Conservation (phyloP, 1,284 basidiomycete species). For the Polyporus tsugae region DNA sequence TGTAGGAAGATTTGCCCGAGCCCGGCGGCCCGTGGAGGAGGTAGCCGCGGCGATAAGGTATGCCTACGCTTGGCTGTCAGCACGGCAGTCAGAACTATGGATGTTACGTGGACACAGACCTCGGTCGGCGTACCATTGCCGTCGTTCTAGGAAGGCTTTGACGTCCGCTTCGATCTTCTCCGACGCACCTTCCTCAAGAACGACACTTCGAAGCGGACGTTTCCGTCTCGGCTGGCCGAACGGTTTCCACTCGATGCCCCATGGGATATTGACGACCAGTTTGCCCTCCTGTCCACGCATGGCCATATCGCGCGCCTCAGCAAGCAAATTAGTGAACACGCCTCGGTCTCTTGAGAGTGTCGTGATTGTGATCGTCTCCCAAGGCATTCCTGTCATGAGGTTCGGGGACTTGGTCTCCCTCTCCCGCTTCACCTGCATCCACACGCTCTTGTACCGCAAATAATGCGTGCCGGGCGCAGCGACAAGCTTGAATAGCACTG, state of each 20-base stretch:
- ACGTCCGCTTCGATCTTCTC: conserved; percentile 87
- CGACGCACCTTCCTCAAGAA: conserved; percentile 82
- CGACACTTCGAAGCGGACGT: conserved; percentile 91
- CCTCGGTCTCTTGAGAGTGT: conserved; percentile 87
- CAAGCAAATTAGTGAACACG: conserved; percentile 84
- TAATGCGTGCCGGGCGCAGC: conserved; percentile 97
- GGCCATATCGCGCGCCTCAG: conserved; percentile 90
- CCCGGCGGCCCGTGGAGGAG: conserved; percentile 96
- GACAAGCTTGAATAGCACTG: conserved; percentile 90
- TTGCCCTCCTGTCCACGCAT: conserved; percentile 91
- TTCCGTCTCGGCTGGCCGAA: conserved; percentile 94
- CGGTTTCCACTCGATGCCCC: conserved; percentile 96
- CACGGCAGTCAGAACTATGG: conserved; percentile 18
- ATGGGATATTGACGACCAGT: conserved; percentile 95
- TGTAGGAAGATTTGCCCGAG: conserved; percentile 98
- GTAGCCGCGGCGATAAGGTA: conserved; percentile 97
- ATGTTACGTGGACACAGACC: conserved; percentile 56
- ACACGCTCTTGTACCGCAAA: conserved; percentile 89
- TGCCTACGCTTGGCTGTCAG: conserved; percentile 66
- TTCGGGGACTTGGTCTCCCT: conserved; percentile 94
- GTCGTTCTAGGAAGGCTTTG: conserved; percentile 82
- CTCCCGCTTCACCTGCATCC: conserved; percentile 97
- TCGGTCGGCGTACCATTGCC: conserved; percentile 96
- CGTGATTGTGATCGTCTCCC: conserved; percentile 97
- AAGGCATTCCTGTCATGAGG: conserved; percentile 90